Evolutionary conservation across 2,329 filamentous ascomycete species (phyloP).

Genomic region (Balansia obtecta): DNA sequence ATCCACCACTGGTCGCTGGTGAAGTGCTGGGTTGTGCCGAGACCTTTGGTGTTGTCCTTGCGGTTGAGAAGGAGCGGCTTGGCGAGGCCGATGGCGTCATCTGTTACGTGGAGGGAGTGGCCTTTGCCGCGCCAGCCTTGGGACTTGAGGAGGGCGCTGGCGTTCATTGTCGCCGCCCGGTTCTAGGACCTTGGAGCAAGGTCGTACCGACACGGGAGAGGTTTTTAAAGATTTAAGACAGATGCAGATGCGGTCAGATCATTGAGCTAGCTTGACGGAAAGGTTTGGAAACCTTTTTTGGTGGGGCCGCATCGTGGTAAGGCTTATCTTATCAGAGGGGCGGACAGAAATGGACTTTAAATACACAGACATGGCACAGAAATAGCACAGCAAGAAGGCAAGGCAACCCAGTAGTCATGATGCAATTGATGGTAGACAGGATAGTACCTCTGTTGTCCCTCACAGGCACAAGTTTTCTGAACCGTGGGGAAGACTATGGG

Average conservation of each 20-base stretch:
- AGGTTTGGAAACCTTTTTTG: background rate
- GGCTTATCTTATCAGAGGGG: background rate
- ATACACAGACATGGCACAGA: too few species aligned
- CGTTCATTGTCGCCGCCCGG: conserved; percentile 50
- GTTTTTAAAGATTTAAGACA: too few species aligned
- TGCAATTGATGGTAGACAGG: too few species aligned
- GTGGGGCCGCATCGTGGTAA: conserved; percentile 1
- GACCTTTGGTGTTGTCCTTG: conserved; percentile 68
- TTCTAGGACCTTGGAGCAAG: background rate
- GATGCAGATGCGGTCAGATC: background rate
- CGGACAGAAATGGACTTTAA: background rate
- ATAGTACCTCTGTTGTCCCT: too few species aligned
- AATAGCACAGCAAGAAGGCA: too few species aligned
- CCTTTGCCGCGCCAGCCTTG: conserved; percentile 88
- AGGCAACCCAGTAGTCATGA: too few species aligned
- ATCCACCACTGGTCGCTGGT: conserved; percentile 91
- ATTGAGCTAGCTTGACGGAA: background rate
- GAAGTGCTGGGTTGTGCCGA: conserved; percentile 62
- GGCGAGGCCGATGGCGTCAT: conserved; percentile 62
- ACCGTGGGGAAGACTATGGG: too few species aligned
- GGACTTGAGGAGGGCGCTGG: conserved; percentile 65
- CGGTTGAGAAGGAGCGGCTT: conserved; percentile 74
- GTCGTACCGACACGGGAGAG: too few species aligned
- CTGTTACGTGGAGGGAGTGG: conserved; percentile 69
- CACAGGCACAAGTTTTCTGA: too few species aligned